These are phyloP conservation scores for Thermomyces lanuginosus DNA, from an alignment of 2,329 filamentous ascomycete genomes.

Conservation along the genomic window DNA sequence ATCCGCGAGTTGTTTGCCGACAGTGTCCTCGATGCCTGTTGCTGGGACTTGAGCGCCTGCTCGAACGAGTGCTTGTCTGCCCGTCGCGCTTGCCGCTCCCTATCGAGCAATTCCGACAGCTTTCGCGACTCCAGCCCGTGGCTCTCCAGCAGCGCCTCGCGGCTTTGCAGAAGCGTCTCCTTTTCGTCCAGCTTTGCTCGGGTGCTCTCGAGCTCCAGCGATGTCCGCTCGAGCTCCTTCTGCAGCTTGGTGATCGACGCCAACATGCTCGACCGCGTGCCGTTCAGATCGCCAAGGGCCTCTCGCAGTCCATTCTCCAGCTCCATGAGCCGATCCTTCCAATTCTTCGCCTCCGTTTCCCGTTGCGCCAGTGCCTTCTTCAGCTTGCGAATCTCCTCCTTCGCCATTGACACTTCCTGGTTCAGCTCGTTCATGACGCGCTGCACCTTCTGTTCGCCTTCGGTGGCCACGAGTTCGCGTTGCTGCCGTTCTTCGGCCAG, in stretches of 20 bases:
- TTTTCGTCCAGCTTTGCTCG: constrained; percentile 73
- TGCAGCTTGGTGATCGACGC: constrained; percentile 78
- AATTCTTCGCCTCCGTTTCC: constrained; percentile 76
- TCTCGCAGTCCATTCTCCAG: constrained; percentile 78
- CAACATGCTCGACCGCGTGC: constrained; percentile 69
- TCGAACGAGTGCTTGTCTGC: constrained; percentile 81
- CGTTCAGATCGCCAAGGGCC: constrained; percentile 72
- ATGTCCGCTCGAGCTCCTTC: constrained; percentile 67
- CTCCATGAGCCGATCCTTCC: constrained; percentile 80
- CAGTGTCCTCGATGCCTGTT: constrained; percentile 72
- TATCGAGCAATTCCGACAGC: constrained; percentile 74
- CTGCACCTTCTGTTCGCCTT: constrained; percentile 90
- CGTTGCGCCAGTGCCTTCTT: constrained; percentile 68
- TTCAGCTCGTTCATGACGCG: constrained; percentile 88
- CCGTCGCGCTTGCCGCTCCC: constrained; percentile 69
- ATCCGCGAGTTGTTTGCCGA: constrained; percentile 73
- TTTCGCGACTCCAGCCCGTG: constrained; percentile 75
- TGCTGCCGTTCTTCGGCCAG: constrained; percentile 68
- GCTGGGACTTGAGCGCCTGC: constrained; percentile 70
- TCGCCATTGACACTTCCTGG: constrained; percentile 59
- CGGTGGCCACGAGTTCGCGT: constrained; percentile 67
- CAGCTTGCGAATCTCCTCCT: constrained; percentile 69
- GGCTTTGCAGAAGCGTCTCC: constrained; percentile 74
- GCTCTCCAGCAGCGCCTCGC: constrained; percentile 73
- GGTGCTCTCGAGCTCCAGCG: constrained; percentile 63